Evolutionary conservation across 768 basidiomycete genomes (phyloP).

Genomic region (Lactarius sanguifluus): DNA sequence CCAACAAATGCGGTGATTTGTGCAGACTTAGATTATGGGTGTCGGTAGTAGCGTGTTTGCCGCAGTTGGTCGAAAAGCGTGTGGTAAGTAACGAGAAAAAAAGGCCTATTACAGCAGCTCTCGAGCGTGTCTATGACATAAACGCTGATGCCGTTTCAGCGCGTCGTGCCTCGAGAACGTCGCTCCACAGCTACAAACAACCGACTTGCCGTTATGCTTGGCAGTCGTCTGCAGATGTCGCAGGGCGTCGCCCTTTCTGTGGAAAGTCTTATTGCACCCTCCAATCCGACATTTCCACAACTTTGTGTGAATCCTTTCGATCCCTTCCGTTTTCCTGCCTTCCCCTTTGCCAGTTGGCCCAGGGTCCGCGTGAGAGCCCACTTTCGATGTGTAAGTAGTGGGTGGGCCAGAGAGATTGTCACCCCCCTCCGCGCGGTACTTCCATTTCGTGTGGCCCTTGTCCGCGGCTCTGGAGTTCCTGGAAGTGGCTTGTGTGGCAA

Average conservation of each 20-base stretch:
- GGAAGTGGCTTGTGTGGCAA: conserved; percentile 8
- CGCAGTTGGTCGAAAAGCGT: neutral
- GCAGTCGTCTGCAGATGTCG: conserved; percentile 25
- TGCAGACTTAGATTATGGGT: neutral
- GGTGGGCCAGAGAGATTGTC: conserved; percentile 10
- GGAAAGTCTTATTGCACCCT: conserved; percentile 23
- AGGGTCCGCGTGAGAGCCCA: conserved; percentile 7
- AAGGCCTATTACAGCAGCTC: neutral
- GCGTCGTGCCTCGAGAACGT: conserved; percentile 25
- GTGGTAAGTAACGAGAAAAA: neutral
- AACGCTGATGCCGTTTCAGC: conserved; percentile 25
- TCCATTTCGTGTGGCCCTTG: conserved; percentile 24
- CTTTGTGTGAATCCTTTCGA: conserved; percentile 22
- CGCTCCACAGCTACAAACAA: conserved; percentile 24
- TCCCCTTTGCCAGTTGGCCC: conserved; percentile 7
- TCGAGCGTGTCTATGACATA: conserved; percentile 8
- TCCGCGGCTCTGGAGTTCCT: conserved; percentile 8
- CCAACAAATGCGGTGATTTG: neutral
- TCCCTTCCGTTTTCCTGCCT: conserved; percentile 11
- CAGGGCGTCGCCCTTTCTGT: conserved; percentile 22
- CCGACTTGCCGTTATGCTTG: conserved; percentile 24
- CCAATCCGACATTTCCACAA: conserved; percentile 25
- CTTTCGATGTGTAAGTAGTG: conserved; percentile 11
- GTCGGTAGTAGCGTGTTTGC: neutral
- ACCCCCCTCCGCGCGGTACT: conserved; percentile 12